These are phyloP conservation scores for Ordospora colligata DNA, from an alignment of 371 early-diverging fungal species.

Conservation along the genomic window DNA sequence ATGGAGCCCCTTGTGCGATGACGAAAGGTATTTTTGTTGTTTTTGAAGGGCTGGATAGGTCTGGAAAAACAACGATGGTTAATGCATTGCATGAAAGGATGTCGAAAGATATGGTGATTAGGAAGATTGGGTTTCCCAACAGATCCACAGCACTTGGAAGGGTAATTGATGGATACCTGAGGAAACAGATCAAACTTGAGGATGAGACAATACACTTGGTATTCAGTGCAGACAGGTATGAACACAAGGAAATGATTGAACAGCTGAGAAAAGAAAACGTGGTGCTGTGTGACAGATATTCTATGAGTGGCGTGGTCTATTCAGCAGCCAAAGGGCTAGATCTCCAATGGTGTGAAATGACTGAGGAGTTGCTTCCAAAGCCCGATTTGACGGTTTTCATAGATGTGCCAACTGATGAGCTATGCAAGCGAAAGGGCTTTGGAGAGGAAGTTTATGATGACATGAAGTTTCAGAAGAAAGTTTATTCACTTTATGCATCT, in stretches of 20 bases:
- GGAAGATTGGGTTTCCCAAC: slow-evolving; percentile 63
- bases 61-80: slow-evolving; percentile 84
- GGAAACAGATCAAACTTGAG: slow-evolving; percentile 65
- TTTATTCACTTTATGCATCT: slow-evolving; percentile 58
- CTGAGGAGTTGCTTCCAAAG: slow-evolving; percentile 72
- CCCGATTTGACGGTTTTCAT: slow-evolving; percentile 81
- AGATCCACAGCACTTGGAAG: slow-evolving; percentile 78
- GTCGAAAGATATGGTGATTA: slow-evolving; percentile 12
- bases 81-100: slow-evolving; percentile 65
- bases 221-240: slow-evolving; percentile 85
- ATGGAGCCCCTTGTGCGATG: slow-evolving; percentile 9
- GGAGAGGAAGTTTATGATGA: slow-evolving; percentile 88
- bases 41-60: slow-evolving; percentile 81
- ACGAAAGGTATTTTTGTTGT: slow-evolving; percentile 55
- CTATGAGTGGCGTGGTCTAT: slow-evolving; percentile 86
- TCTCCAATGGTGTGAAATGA: slow-evolving; percentile 73
- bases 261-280: slow-evolving; percentile 40
- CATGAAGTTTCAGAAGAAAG: slow-evolving; percentile 70
- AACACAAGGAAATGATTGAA: slow-evolving; percentile 59
- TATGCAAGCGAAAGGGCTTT: slow-evolving; percentile 71
- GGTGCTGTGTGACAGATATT: slow-evolving; percentile 86
- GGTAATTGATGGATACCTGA: slow-evolving; percentile 76
- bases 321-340: slow-evolving; percentile 68
- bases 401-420: slow-evolving; percentile 70
- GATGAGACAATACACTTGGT: slow-evolving; percentile 79